Evolutionary conservation across 1,139 yeast genomes (phyloP).

Genomic region (Kodamaea sp.): DNA sequence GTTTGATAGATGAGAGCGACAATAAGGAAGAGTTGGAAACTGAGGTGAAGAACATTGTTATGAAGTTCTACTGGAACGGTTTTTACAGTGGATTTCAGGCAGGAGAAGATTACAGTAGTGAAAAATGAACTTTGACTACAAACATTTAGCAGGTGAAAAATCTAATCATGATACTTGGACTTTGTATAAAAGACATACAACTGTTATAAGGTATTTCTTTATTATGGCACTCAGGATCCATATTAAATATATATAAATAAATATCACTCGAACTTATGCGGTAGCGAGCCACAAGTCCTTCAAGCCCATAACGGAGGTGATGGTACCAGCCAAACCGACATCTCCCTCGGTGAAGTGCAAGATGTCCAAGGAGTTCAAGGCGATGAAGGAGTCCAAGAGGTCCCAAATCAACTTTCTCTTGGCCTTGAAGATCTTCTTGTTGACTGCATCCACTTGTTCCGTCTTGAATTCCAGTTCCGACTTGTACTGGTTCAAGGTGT

Average conservation of each 20-base stretch:
- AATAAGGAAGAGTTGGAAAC: constrained; percentile 17
- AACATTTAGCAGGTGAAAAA: neutral
- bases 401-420: constrained; percentile 78
- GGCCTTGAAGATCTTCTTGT: constrained; percentile 42
- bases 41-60: constrained; percentile 27
- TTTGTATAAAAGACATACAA: too few species aligned
- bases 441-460: constrained; percentile 38
- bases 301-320: constrained; percentile 79
- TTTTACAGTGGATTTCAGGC: constrained; percentile 22
- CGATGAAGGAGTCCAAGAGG: constrained; percentile 72
- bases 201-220: too few species aligned
- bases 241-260: too few species aligned
- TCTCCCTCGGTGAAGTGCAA: constrained; percentile 74
- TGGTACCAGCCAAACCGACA: constrained; percentile 81
- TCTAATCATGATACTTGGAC: too few species aligned
- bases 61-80: constrained; percentile 40
- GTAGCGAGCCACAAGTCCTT: constrained; percentile 65
- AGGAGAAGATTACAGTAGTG: neutral
- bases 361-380: constrained; percentile 65
- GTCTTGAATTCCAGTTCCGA: constrained; percentile 16
- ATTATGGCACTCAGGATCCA: too few species aligned
- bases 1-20: constrained; percentile 2
- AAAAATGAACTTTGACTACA: too few species aligned
- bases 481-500: constrained; percentile 14
- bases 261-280: neutral